Base-by-base conservation (phyloP, 495 filamentous ascomycete species). In the Rhizodiscina lignyota region DNA sequence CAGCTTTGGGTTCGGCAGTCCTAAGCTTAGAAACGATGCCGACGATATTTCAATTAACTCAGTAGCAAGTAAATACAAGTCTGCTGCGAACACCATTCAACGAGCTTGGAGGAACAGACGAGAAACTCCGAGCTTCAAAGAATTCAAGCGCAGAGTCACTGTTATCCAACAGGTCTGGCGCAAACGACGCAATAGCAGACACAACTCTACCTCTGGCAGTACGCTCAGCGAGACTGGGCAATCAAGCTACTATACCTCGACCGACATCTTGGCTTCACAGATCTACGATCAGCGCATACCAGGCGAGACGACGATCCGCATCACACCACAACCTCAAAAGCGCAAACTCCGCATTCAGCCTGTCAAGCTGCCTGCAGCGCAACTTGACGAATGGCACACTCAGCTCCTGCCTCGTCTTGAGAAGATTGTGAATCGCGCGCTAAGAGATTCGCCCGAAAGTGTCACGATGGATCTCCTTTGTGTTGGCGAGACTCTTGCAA, bases 381-480 rank as follows among this genome's bases (percentile, higher is more conserved):
- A 54, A 15, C 36, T 61, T 1, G 45, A 53, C 12, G 30, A 50
- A 1, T 66, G 62, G 62, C 52, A 60, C 21, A 32, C 41, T 4
- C 48, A 32, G 1, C 41, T 57, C 4, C 48, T 56, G 11, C 49
- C 51, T 2, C 50, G 48, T 5, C 42, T 66, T 1, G 59, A 61
- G 27, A 47, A 54, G 2, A 38, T 63, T 20, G 35, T 60, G 18
- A 55, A 54, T 21, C 42, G 52, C 18, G 42, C 55, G 4, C 44
- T 61, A 18, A 45, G 50, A 38, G 51, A 55, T 36, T 52, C 55
- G 4, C 44, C 42, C 0, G 61, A 66, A 37, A 57, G 59, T 1
- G 41, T 52, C 18, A 56, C 48, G 21, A 58, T 66, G 16, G 54
- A 56, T 23, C 52, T 66, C 2, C 45, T 62, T 4, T 52, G 51